phyloP scores from a whole-genome alignment of 495 filamentous ascomycete genomes.

The Talaromyces adpressus region DNA sequence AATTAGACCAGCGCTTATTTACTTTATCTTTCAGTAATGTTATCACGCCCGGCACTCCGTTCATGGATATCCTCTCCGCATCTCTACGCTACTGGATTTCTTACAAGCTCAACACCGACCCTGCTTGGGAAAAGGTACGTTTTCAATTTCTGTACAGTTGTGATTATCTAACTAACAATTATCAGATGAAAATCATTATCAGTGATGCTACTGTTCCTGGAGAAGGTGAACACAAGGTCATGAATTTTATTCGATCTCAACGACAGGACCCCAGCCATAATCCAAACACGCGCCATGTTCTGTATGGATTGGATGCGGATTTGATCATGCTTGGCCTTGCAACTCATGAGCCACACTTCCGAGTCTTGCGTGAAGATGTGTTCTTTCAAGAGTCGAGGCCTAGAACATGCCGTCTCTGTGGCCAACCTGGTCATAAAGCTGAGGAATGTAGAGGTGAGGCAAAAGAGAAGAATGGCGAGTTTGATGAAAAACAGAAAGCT shows the following conservation, averaged over 20 bases:
- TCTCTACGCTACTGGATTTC: conserved; percentile 92
- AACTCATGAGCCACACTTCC: conserved; percentile 96
- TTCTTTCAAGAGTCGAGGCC: conserved; percentile 82
- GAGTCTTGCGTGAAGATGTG: conserved; percentile 94
- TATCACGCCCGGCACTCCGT: conserved; percentile 96
- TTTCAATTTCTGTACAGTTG: not conserved
- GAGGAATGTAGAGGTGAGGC: conserved; percentile 74
- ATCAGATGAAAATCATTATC: conserved; percentile 82
- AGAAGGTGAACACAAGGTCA: conserved; percentile 99
- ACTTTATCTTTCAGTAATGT: conserved; percentile 53
- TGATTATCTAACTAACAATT: conserved; percentile 16
- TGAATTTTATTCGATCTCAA: conserved; percentile 96
- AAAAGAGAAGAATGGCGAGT: conserved; percentile 79
- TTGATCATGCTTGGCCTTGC: conserved; percentile 97
- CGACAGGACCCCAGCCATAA: conserved; percentile 83
- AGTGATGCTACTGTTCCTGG: conserved; percentile 96
- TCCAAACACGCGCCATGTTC: conserved; percentile 93
- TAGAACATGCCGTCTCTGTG: conserved; percentile 76
- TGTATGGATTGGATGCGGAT: conserved; percentile 94
- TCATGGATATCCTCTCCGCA: conserved; percentile 94
- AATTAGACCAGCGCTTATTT: not conserved
- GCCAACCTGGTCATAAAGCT: conserved; percentile 82
- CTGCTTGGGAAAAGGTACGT: conserved; percentile 78
- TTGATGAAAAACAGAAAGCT: conserved; percentile 72
- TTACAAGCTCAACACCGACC: conserved; percentile 95